A percentile compares a stretch with the other conserved stretches of the same genome.
Conservation (phyloP, 805 yeast species). For the Metschnikowia bowlesiae region DNA sequence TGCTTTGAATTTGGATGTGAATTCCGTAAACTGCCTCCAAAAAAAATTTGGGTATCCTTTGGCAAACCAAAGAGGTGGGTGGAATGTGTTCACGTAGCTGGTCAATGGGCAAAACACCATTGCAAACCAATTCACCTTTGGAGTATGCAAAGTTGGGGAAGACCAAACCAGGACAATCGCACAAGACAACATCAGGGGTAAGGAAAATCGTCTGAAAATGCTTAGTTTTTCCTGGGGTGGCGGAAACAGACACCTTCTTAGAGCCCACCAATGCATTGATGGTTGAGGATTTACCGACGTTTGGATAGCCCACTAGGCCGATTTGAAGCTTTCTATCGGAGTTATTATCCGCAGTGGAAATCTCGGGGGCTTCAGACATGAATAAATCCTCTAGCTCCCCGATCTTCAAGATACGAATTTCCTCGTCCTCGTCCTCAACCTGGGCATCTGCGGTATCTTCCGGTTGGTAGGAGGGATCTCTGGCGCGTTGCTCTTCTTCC, state of each 20-base stretch:
- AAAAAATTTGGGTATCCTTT: slow-evolving; percentile 82
- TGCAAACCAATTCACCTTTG: slow-evolving; percentile 93
- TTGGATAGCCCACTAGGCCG: slow-evolving; percentile 97
- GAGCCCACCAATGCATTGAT: slow-evolving; percentile 95
- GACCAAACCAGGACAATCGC: slow-evolving; percentile 99
- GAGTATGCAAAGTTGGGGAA: slow-evolving; percentile 97
- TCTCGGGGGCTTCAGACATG: slow-evolving; percentile 69
- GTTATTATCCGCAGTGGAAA: slow-evolving; percentile 51
- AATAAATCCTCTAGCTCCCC: slow-evolving; percentile 83
- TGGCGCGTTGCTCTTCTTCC: slow-evolving; percentile 30
- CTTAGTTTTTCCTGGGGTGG: slow-evolving; percentile 98
- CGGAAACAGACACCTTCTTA: slow-evolving; percentile 94
- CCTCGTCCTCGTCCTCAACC: slow-evolving; percentile 20
- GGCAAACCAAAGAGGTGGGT: slow-evolving; percentile 79
- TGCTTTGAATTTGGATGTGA: slow-evolving; percentile 68
- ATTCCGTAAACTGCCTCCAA: slow-evolving; percentile 93
- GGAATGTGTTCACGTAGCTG: slow-evolving; percentile 90
- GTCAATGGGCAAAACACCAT: slow-evolving; percentile 98
- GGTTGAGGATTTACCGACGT: slow-evolving; percentile 92
- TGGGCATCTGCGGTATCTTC: background rate
- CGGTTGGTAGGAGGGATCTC: slow-evolving; percentile 12
- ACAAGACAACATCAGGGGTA: slow-evolving; percentile 75
- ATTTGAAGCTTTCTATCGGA: slow-evolving; percentile 68
- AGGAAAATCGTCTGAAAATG: slow-evolving; percentile 95
- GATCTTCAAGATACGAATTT: slow-evolving; percentile 66